Evolutionary conservation across 208 protist genomes (phyloP).

Genomic region (Blechomonas ayalai): DNA sequence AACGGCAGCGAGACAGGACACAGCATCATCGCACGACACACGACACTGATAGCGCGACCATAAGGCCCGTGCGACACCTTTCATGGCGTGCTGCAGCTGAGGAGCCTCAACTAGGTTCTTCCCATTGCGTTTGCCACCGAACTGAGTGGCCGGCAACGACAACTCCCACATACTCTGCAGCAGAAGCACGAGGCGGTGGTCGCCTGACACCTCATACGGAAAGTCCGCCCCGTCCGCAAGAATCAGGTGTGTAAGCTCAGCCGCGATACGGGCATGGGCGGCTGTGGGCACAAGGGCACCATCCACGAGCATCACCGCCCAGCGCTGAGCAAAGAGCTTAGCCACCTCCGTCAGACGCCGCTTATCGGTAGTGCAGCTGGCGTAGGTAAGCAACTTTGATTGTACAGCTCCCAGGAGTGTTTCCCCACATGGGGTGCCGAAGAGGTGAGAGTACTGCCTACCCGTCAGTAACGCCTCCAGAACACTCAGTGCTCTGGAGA

Average conservation of each 20-base stretch:
- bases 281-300: conserved; percentile 13
- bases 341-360: conserved; percentile 34
- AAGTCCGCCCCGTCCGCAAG: conserved; percentile 23
- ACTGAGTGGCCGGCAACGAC: too few species aligned
- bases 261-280: conserved; percentile 30
- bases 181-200: conserved; percentile 45
- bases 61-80: conserved; percentile 33
- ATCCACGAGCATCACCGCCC: conserved; percentile 37
- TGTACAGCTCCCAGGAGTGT: conserved; percentile 50
- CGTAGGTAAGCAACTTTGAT: conserved; percentile 51
- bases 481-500: conserved; percentile 52
- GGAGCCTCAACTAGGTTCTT: conserved; percentile 16
- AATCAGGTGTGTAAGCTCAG: conserved; percentile 47
- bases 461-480: conserved; percentile 69
- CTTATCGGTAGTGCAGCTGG: conserved; percentile 9
- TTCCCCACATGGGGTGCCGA: conserved; percentile 25
- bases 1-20: conserved; percentile 40
- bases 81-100: conserved; percentile 50
- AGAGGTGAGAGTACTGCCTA: conserved; percentile 14
- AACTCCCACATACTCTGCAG: conserved; percentile 39
- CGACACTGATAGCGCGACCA: conserved; percentile 51
- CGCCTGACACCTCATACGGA: conserved; percentile 51
- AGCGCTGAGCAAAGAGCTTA: conserved; percentile 61
- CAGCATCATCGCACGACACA: conserved; percentile 29
- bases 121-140: neutral